Base-by-base conservation (phyloP, 2,329 filamentous ascomycete species). In the Erysiphe pisi region DNA sequence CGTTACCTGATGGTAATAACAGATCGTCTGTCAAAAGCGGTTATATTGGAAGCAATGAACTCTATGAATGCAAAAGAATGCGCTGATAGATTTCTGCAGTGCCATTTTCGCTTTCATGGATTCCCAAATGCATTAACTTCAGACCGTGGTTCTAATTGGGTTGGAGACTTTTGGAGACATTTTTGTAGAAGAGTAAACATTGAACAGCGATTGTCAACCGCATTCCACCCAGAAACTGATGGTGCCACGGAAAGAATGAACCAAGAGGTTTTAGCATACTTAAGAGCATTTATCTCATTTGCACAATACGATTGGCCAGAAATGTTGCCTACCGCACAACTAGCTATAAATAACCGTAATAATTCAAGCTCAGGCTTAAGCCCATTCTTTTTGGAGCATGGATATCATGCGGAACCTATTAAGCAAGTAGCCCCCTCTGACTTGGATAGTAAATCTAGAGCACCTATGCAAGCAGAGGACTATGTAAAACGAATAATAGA, bases 401-500 rank as follows among this genome's bases (percentile, higher is more conserved):
- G 65, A 7, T 71, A 71, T 43, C 31, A 71, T 71, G 31, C 68
- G 45, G 68, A 71, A 20, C 68, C 68, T 45, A 71, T 71, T 28
- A 0, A 71, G 20, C 68, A 71, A 71, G 25, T 16, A 52, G n/a
- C n/a, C n/a, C n/a, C n/a, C n/a, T 52, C 49, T 4, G 49, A 16
- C 7, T 52, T 7, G 6, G 31, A 36, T 6, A 36, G 6, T 36
- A 36, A 36, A 36, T 36, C 31, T n/a, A 28, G 18, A 31, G 28
- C 63, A 31, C 28, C 11, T 14, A 49, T 49, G 47, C n/a, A 63
- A n/a, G 63, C 63, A 68, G 63, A 68, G 18, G 36, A 36, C 25
- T 28, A 31, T 31, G 63, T 68, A 31, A 28, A 68, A 16, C 22
- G 63, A 16, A 25, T 68, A 16, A 16, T 36, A 11, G 63, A 68